phyloP scores from a whole-genome alignment of 495 filamentous ascomycete genomes.

The Tuber borchii region DNA sequence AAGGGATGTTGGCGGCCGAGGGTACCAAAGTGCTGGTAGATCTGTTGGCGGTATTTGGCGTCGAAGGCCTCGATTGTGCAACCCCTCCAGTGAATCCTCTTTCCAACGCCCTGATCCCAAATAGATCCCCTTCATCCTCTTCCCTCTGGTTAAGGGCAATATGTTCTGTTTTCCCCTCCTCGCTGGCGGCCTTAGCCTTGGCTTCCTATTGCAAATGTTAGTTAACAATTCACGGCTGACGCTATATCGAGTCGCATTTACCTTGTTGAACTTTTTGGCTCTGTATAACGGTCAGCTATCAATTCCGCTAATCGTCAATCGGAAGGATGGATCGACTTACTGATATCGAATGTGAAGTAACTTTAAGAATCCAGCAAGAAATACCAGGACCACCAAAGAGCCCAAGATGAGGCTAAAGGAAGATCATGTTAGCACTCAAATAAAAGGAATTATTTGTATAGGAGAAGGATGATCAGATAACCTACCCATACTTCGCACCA shows the following conservation, averaged over 20 bases:
- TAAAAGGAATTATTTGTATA: neutral
- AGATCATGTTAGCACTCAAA: slow-evolving; percentile 5
- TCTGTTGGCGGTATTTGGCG: slow-evolving; percentile 26
- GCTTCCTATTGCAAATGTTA: slow-evolving; percentile 26
- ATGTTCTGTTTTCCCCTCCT: slow-evolving; percentile 42
- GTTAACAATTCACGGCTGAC: slow-evolving; percentile 1
- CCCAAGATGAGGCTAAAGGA: slow-evolving; percentile 22
- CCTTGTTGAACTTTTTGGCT: slow-evolving; percentile 26
- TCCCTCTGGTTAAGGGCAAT: slow-evolving; percentile 43
- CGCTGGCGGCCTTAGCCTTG: slow-evolving; percentile 25
- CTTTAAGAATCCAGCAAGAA: slow-evolving; percentile 40
- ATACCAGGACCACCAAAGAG: slow-evolving; percentile 35
- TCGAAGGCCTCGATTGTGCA: slow-evolving; percentile 46
- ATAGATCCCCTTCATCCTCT: slow-evolving; percentile 47
- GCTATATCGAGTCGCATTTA: slow-evolving; percentile 17
- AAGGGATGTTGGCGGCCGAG: slow-evolving; percentile 29
- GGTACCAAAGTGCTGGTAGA: slow-evolving; percentile 25
- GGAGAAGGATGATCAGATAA: neutral
- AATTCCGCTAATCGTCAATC: neutral
- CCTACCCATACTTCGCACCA: slow-evolving; percentile 38
- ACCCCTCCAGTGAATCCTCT: slow-evolving; percentile 47
- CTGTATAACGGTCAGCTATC: slow-evolving; percentile 24
- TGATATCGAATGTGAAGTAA: slow-evolving; percentile 40
- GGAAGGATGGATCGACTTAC: slow-evolving; percentile 25
- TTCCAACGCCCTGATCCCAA: slow-evolving; percentile 47